Conservation (phyloP, 768 basidiomycete species). For the Boletus rex-veris region DNA sequence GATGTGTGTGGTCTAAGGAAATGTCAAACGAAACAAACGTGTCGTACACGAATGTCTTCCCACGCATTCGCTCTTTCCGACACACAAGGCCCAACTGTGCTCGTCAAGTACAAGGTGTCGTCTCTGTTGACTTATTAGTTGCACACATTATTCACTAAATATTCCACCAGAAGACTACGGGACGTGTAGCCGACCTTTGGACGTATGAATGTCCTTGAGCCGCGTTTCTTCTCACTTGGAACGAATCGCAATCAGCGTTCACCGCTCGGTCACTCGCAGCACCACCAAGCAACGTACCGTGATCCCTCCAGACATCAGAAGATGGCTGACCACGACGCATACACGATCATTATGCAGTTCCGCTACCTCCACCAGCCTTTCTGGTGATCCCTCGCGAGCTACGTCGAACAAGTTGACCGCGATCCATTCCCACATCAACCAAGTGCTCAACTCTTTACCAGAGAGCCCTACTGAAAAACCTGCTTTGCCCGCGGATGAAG, state of each 20-base stretch:
- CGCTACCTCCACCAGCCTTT: background rate
- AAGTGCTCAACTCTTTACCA: slow-evolving; percentile 22
- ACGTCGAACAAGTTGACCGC: slow-evolving; percentile 17
- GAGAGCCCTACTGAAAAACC: slow-evolving; percentile 2
- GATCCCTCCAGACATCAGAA: slow-evolving; percentile 14
- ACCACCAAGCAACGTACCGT: slow-evolving; percentile 8
- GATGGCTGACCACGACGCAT: slow-evolving; percentile 21
- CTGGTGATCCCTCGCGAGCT: slow-evolving; percentile 11
- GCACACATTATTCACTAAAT: slow-evolving; percentile 4
- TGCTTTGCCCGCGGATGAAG: slow-evolving; percentile 24
- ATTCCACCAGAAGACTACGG: slow-evolving; percentile 1
- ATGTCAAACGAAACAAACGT: slow-evolving; percentile 26
- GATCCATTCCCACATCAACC: slow-evolving; percentile 22
- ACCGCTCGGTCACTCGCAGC: slow-evolving; percentile 18
- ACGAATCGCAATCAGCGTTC: slow-evolving; percentile 25
- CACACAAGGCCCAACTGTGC: background rate
- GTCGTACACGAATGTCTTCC: slow-evolving; percentile 21
- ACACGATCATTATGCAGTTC: slow-evolving; percentile 4
- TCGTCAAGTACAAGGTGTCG: slow-evolving; percentile 13
- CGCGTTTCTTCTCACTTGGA: slow-evolving; percentile 36
- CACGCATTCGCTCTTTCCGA: slow-evolving; percentile 22
- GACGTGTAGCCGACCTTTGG: slow-evolving; percentile 14
- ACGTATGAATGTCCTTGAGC: slow-evolving; percentile 61
- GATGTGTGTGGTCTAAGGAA: slow-evolving; percentile 17
- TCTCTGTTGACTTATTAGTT: background rate